Evolutionary conservation across 2,329 filamentous ascomycete species (phyloP), one percentile per base, ranked within the genome.

Genomic region (Alternaria brassicicola): DNA sequence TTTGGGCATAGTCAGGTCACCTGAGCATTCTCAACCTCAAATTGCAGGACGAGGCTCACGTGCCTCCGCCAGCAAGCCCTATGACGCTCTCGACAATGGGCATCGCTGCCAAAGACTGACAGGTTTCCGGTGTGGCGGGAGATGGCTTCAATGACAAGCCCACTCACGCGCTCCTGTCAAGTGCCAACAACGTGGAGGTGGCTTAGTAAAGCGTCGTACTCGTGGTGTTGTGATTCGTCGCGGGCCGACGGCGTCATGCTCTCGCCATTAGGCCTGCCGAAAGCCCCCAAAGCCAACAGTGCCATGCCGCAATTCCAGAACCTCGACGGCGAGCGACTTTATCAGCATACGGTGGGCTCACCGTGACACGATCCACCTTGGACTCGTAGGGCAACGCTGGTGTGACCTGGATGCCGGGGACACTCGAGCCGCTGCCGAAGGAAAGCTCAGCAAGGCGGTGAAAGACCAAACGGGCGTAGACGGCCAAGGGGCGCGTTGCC

Each of bases 361-460:
- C 57, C 13, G 61, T 71, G 63, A 62, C 56, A 68, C 60, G 68
- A 69, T 65, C 45, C 43, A 59, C 55, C 43, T 49, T 52, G 12
- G 30, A 6, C 30, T 39, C 48, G 43, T 46, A 58, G 53, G 28
- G 47, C 31, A 59, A 7, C 57, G 46, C 57, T 63, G 65, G 46
- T 55, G 59, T 62, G 60, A 63, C 55, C 9, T 39, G 26, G 33
- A 25, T 26, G 48, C 53, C 64, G 65, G 61, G 53, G 65, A 50
- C 39, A 26, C 28, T 17, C 17, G 47, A 58, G 61, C 66, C 63
- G 65, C 48, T 45, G 64, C 57, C 51, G 54, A 38, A 57, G 52
- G 61, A 65, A 47, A 63, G 65, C 66, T 61, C 61, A 43, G 63
- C 65, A 68, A 21, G 63, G 43, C 56, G 50, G 51, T 45, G 49